These are phyloP conservation scores for Eutrema yunnanense DNA, from an alignment of 345 rosid genomes.

Conservation along the genomic window DNA sequence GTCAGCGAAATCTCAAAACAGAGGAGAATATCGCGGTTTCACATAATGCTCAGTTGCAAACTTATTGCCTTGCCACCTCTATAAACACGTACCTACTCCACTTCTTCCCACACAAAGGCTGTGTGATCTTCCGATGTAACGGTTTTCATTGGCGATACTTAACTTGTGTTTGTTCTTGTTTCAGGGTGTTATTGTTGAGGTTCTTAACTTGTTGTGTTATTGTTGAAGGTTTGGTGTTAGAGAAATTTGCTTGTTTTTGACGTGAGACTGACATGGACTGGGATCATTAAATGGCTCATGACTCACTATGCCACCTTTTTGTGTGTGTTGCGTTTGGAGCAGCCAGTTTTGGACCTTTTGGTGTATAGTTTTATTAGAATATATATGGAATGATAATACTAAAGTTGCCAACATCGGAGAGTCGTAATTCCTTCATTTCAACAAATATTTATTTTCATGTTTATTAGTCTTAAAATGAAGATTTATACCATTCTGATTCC, in stretches of 20 bases:
- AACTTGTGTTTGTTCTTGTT: not conserved
- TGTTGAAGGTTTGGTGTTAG: constrained; percentile 8
- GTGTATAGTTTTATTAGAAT: constrained; percentile 16
- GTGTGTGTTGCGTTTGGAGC: constrained; percentile 8
- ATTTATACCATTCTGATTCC: not conserved
- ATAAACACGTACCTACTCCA: not conserved
- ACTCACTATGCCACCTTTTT: not conserved
- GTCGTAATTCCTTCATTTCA: not conserved
- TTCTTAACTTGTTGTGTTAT: too few species aligned
- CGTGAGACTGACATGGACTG: not conserved
- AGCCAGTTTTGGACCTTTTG: not conserved
- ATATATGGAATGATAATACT: not conserved
- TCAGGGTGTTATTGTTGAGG: constrained; percentile 8
- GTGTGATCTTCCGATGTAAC: not conserved
- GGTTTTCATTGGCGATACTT: not conserved
- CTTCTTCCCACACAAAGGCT: not conserved
- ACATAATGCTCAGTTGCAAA: constrained; percentile 25
- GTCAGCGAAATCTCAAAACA: constrained; percentile 20
- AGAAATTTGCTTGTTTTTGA: not conserved
- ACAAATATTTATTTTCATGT: not conserved
- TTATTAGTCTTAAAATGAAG: not conserved
- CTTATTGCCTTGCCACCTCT: constrained; percentile 4
- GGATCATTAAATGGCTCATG: constrained; percentile 21
- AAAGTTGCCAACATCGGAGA: not conserved
- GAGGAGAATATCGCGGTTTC: constrained; percentile 26